These are phyloP conservation scores for Solanum paucissectum DNA, from an alignment of 257 asterid species.

Conservation along the genomic window DNA sequence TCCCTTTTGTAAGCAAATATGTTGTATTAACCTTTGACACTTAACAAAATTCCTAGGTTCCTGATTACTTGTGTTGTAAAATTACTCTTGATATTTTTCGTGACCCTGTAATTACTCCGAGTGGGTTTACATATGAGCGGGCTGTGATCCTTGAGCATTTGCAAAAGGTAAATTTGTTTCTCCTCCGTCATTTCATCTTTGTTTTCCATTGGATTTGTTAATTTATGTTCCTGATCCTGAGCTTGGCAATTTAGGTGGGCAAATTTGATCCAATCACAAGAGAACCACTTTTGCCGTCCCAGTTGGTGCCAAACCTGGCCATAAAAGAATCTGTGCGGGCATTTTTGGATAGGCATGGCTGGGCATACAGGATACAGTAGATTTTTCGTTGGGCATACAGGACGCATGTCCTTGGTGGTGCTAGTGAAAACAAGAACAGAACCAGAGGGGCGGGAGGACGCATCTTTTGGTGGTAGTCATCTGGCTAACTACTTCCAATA, in stretches of 20 bases:
- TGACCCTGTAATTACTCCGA: conserved; percentile 91
- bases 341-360: conserved; percentile 54
- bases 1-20: background rate
- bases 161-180: conserved; percentile 37
- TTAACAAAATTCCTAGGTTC: conserved; percentile 47
- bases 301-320: conserved; percentile 77
- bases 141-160: conserved; percentile 72
- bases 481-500: background rate
- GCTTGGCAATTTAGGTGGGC: conserved; percentile 52
- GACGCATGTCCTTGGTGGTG: background rate
- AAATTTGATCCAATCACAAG: conserved; percentile 84
- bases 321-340: conserved; percentile 83
- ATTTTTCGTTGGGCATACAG: background rate
- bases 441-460: background rate
- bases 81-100: conserved; percentile 73
- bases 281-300: conserved; percentile 47
- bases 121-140: conserved; percentile 95
- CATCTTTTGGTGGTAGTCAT: background rate
- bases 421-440: background rate
- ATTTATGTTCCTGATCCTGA: background rate
- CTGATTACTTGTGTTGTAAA: conserved; percentile 82
- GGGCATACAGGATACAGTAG: conserved; percentile 77
- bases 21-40: conserved; percentile 3
- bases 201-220: background rate
- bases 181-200: background rate